These are phyloP conservation scores for Kitagawia praeruptora DNA, from an alignment of 129 eudicot genomes.

Conservation along the genomic window DNA sequence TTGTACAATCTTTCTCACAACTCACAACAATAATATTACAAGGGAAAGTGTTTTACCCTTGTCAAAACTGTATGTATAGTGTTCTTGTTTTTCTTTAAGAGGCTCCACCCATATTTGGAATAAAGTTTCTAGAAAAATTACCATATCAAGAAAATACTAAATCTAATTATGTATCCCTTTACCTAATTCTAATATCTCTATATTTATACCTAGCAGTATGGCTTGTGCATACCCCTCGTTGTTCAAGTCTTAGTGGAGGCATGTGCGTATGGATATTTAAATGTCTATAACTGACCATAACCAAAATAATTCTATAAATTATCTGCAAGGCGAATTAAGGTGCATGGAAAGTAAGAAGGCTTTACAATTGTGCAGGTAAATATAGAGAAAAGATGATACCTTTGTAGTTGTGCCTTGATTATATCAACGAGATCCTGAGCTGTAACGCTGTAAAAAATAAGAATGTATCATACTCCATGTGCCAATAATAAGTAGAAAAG, in stretches of 20 bases:
- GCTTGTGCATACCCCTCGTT: background rate
- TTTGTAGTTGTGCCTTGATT: slow-evolving; percentile 90
- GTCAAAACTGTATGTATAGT: background rate
- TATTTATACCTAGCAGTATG: background rate
- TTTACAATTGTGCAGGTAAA: background rate
- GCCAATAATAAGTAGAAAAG: background rate
- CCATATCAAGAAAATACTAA: background rate
- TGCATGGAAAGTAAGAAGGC: background rate
- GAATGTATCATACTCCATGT: slow-evolving; percentile 14
- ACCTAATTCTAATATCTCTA: background rate
- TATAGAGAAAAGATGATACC: slow-evolving; percentile 36
- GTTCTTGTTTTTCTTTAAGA: too few relatives aligned
- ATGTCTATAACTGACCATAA: background rate
- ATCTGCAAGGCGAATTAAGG: background rate
- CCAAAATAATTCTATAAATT: background rate
- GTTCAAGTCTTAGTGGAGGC: background rate
- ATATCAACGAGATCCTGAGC: slow-evolving; percentile 98
- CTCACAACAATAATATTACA: background rate
- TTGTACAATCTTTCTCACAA: background rate
- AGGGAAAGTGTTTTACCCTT: background rate
- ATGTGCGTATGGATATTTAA: background rate
- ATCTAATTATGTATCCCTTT: background rate
- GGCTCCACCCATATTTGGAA: background rate
- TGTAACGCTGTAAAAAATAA: slow-evolving; percentile 54
- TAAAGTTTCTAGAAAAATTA: background rate